These are phyloP conservation scores for Sporothrix protearum DNA, from an alignment of 2,329 filamentous ascomycete species.

Conservation along the genomic window DNA sequence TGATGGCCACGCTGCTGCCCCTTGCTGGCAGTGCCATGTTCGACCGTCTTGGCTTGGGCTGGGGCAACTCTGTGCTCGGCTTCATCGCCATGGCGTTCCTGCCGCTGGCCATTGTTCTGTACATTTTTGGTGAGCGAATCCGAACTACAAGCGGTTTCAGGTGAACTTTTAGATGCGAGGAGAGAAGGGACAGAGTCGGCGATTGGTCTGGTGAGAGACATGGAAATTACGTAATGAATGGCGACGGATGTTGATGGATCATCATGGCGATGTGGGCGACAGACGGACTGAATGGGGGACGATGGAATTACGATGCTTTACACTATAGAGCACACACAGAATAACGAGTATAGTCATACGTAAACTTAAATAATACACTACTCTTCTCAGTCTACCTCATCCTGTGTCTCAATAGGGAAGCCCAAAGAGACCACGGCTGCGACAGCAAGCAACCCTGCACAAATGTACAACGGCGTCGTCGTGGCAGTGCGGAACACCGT, in stretches of 20 bases:
- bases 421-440: not conserved
- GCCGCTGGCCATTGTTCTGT: slow-evolving; percentile 40
- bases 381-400: not conserved
- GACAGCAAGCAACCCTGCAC: not conserved
- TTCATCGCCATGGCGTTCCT: slow-evolving; percentile 40
- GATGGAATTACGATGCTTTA: not conserved
- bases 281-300: too few relatives aligned
- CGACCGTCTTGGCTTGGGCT: slow-evolving; percentile 41
- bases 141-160: slow-evolving; percentile 27
- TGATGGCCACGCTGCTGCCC: slow-evolving; percentile 56
- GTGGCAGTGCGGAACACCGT: not conserved
- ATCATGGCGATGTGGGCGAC: too few relatives aligned
- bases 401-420: not conserved
- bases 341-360: too few relatives aligned
- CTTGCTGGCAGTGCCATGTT: slow-evolving; percentile 57
- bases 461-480: not conserved
- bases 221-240: too few relatives aligned
- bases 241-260: too few relatives aligned
- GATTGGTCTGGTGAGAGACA: too few relatives aligned
- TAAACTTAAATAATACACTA: not conserved
- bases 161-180: not conserved
- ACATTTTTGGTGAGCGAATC: slow-evolving; percentile 39
- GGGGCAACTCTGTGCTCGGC: slow-evolving; percentile 42
- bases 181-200: too few relatives aligned
- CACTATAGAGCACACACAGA: not conserved